Base-by-base conservation (phyloP, 495 filamentous ascomycete genomes). In the Letharia lupina region DNA sequence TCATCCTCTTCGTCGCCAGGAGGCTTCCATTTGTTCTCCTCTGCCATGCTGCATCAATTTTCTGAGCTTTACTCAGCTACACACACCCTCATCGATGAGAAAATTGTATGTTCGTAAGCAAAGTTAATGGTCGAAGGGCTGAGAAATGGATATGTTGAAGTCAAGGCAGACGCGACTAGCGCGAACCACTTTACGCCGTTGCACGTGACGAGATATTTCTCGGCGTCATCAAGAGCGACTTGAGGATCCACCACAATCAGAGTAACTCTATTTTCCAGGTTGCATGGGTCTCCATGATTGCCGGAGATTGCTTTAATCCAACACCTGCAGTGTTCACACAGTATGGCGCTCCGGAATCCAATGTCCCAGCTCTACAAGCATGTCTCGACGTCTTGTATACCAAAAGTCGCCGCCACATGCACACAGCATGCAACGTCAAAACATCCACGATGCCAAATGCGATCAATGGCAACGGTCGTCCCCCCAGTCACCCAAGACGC, bases 401-500 rank as follows among this genome's bases (percentile, higher is more conserved):
- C 58, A 8, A 52, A 60, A 61, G 44, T 40, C 18, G 20, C n/a
- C 33, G 15, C 67, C n/a, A n/a, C 50, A 35, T 28, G 31, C 50
- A 39, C 54, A 16, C 31, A 39, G 28, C 12, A 37, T 40, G 12
- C 39, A n/a, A 12, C 31, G 15, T 65, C 63, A n/a, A 35, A 28
- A n/a, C 11, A 18, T 16, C 37, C 41, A 16, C 20, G 12, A 4
- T 45, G 54, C 33, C 52, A 39, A 37, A 31, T 13, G 39, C 75
- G 84, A 68, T 75, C 76, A 68, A 79, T 91, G 61, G 89, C 89
- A 28, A 91, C 86, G 40, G 81, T 85, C 39, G 83, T 82, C 1
- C 89, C 88, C 5, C 89, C 92, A 6, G 89, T 91, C 7, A 90
- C 87, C 7, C 89, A 91, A 72, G 80, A 88, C 83, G 73, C 78